A percentile compares a stretch with the other conserved stretches of the same genome.
phyloP scores from a whole-genome alignment of 2,329 filamentous ascomycete genomes.

The Cryphonectria naterciae region DNA sequence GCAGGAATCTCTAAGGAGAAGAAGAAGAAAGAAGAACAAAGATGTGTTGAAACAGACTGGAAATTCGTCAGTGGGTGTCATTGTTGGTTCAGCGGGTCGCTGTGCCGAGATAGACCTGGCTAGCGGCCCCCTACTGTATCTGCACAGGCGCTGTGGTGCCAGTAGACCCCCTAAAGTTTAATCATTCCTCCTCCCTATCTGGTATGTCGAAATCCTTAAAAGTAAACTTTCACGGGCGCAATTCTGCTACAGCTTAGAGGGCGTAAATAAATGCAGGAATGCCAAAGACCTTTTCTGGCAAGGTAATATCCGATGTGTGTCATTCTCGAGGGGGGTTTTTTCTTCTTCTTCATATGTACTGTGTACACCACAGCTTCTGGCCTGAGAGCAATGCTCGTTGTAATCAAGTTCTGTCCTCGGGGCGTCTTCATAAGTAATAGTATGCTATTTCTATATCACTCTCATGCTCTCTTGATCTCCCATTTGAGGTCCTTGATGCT shows the following conservation, averaged over 20 bases:
- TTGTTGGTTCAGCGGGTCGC: background rate
- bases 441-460: background rate
- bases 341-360: background rate
- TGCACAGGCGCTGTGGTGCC: background rate
- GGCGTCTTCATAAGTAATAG: background rate
- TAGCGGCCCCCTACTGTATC: background rate
- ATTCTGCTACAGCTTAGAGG: background rate
- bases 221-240: background rate
- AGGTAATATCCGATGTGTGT: background rate
- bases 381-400: background rate
- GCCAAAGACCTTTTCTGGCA: background rate
- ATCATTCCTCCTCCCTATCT: background rate
- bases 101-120: background rate
- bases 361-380: background rate
- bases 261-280: background rate
- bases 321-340: background rate
- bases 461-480: slow-evolving; percentile 74
- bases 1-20: too few relatives aligned
- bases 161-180: background rate
- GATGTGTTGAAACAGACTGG: background rate
- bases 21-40: too few relatives aligned
- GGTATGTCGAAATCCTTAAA: background rate
- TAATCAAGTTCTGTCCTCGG: background rate
- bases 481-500: slow-evolving; percentile 89
- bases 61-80: background rate